Percentiles rank a stretch among this genome's conserved stretches.
Evolutionary conservation across 1,284 basidiomycete genomes (phyloP).

Genomic region (Heterobasidion annosum): DNA sequence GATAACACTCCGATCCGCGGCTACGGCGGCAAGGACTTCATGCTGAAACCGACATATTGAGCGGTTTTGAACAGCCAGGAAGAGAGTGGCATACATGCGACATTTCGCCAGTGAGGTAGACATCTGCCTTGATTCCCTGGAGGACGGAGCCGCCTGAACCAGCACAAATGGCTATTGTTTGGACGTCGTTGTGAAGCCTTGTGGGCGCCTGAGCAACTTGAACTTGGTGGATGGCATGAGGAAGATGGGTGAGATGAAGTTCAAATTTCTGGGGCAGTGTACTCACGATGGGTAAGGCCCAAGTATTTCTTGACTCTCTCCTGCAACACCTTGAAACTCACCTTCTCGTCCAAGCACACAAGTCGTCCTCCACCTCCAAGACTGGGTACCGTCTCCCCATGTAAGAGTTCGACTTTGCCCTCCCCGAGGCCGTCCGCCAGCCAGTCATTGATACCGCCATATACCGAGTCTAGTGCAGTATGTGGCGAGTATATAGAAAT

Average conservation of each 20-base stretch:
- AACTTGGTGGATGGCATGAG: slow-evolving; percentile 32
- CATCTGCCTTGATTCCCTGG: slow-evolving; percentile 60
- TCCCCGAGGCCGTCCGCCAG: slow-evolving; percentile 29
- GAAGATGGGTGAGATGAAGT: neutral
- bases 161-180: slow-evolving; percentile 73
- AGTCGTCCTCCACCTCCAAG: slow-evolving; percentile 61
- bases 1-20: slow-evolving; percentile 66
- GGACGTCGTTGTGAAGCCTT: slow-evolving; percentile 22
- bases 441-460: slow-evolving; percentile 85
- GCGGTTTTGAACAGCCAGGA: slow-evolving; percentile 5
- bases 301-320: slow-evolving; percentile 64
- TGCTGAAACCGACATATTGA: slow-evolving; percentile 40
- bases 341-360: slow-evolving; percentile 48
- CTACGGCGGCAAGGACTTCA: slow-evolving; percentile 72
- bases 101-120: slow-evolving; percentile 92
- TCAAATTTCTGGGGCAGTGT: neutral
- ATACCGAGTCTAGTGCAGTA: slow-evolving; percentile 75
- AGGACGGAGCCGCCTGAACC: slow-evolving; percentile 78
- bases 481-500: slow-evolving; percentile 87
- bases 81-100: slow-evolving; percentile 49
- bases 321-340: slow-evolving; percentile 52
- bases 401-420: slow-evolving; percentile 22
- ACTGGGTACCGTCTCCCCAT: slow-evolving; percentile 14
- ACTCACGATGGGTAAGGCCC: slow-evolving; percentile 49
- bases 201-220: slow-evolving; percentile 56